Evolutionary conservation across 371 early-diverging fungal species (phyloP).

Genomic region (Globomyces sp.): DNA sequence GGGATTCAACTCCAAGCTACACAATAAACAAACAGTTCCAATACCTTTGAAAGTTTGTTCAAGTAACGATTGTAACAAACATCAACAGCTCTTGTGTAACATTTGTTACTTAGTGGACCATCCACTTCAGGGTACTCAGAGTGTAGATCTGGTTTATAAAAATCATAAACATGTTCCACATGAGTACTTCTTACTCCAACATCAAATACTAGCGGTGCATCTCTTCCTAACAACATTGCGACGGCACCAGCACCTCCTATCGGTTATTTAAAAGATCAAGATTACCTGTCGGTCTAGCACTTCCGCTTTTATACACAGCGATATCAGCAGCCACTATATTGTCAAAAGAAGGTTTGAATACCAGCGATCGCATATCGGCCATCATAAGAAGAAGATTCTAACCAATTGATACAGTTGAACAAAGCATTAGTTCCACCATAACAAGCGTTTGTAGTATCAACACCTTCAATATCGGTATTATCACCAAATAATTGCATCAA

Average conservation of each 20-base stretch:
- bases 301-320: constrained; percentile 91
- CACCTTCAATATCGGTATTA: constrained; percentile 92
- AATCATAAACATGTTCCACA: constrained; percentile 97
- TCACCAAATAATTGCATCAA: constrained; percentile 92
- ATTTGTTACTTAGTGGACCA: constrained; percentile 83
- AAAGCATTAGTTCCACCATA: constrained; percentile 97
- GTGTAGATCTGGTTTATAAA: constrained; percentile 95
- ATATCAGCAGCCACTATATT: constrained; percentile 83
- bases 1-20: constrained; percentile 18
- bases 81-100: constrained; percentile 91
- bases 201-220: constrained; percentile 94
- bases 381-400: constrained; percentile 91
- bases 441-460: constrained; percentile 98
- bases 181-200: constrained; percentile 84
- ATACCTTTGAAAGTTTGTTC: constrained; percentile 58
- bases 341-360: too few species aligned
- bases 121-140: constrained; percentile 96
- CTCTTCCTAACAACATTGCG: constrained; percentile 90
- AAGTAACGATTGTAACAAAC: constrained; percentile 81
- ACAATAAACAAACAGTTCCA: constrained; percentile 29
- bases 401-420: constrained; percentile 95
- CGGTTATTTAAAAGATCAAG: too few species aligned
- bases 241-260: constrained; percentile 91
- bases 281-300: constrained; percentile 78
- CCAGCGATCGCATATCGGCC: constrained; percentile 75